Evolutionary conservation across 2,329 filamentous ascomycete species (phyloP).

Genomic region (Bipolaris gigantea): DNA sequence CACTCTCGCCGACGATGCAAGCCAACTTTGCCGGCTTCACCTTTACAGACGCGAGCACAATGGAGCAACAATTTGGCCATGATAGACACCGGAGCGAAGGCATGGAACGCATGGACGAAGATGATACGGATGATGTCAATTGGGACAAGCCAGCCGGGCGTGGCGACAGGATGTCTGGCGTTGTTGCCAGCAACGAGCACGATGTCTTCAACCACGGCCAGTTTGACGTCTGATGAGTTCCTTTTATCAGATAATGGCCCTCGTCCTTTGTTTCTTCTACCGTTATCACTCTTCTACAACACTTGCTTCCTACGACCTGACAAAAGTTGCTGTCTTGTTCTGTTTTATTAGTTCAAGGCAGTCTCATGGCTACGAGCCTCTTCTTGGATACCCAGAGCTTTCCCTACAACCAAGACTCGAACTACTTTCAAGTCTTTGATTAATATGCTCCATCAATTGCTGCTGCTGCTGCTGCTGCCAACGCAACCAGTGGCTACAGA

Average conservation of each 20-base stretch:
- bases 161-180: constrained; percentile 57
- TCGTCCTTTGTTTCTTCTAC: constrained; percentile 7
- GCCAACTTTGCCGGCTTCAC: constrained; percentile 99
- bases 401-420: constrained; percentile 21
- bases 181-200: constrained; percentile 50
- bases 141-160: constrained; percentile 47
- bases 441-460: constrained; percentile 7
- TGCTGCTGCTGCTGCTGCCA: constrained; percentile 18
- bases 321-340: constrained; percentile 38
- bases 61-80: constrained; percentile 74
- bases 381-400: constrained; percentile 37
- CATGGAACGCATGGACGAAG: constrained; percentile 50
- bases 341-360: constrained; percentile 21
- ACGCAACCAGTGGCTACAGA: constrained; percentile 2
- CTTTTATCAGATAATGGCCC: constrained; percentile 1
- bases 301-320: constrained; percentile 20
- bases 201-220: constrained; percentile 53
- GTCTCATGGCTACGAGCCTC: constrained; percentile 24
- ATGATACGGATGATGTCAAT: constrained; percentile 47
- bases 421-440: constrained; percentile 24
- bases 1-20: constrained; percentile 91
- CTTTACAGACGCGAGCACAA: constrained; percentile 95
- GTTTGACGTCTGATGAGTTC: constrained; percentile 40
- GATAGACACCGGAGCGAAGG: constrained; percentile 43
- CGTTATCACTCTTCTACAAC: constrained; percentile 10